phyloP scores from a whole-genome alignment of 1,284 basidiomycete genomes.

The Pisolithus thermaeus region DNA sequence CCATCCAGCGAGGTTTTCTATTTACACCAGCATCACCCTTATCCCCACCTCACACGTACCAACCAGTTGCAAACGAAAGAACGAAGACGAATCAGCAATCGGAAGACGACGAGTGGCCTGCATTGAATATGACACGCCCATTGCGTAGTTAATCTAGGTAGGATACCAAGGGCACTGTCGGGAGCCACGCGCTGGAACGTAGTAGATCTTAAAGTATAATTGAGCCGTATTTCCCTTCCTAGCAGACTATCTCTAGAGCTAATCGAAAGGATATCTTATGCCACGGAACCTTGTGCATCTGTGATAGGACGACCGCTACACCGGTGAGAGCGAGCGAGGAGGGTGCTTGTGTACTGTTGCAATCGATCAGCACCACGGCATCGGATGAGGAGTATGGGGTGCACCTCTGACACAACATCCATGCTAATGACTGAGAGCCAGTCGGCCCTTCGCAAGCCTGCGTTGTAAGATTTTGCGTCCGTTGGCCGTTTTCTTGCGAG shows the following conservation, averaged over 20 bases:
- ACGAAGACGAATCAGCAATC: conserved; percentile 1
- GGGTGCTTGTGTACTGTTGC: no score
- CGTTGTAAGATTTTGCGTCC: conserved; percentile 33
- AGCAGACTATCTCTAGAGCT: no score
- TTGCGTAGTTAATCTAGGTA: conserved; percentile 13
- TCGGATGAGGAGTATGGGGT: no score
- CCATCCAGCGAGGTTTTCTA: conserved; percentile 65
- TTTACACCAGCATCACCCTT: conserved; percentile 55
- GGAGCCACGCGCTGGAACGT: conserved; percentile 17
- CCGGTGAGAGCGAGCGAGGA: no score
- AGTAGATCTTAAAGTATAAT: not conserved
- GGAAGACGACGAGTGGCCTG: not conserved
- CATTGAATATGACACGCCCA: not conserved
- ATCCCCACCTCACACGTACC: conserved; percentile 50
- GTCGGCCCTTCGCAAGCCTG: conserved; percentile 35
- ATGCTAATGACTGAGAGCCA: conserved; percentile 36
- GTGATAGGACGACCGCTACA: no score
- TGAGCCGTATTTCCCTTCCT: not conserved
- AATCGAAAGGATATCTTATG: no score
- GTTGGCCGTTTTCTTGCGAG: conserved; percentile 26
- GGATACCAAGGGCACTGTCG: conserved; percentile 10
- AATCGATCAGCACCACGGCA: not conserved
- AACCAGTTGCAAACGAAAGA: conserved; percentile 20
- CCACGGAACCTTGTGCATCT: no score
- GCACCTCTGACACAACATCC: not conserved